Percentiles rank a stretch among this genome's conserved stretches.
phyloP scores from a whole-genome alignment of 768 basidiomycete genomes.

The Lentinula sp. region DNA sequence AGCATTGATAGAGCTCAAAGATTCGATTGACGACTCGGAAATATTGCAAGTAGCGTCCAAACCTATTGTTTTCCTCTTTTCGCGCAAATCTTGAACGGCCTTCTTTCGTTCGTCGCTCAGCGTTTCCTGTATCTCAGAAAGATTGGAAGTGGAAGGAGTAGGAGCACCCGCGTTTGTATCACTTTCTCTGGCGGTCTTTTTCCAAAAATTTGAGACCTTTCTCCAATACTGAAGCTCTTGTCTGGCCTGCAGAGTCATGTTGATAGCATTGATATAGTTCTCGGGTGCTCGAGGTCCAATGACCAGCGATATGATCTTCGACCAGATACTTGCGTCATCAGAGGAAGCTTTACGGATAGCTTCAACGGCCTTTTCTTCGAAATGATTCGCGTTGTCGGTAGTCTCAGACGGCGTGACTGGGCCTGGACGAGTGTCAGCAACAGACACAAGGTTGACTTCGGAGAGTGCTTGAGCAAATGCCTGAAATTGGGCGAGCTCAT shows the following conservation, averaged over 20 bases:
- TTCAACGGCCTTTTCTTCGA: slow-evolving; percentile 36
- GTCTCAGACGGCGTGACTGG: neutral
- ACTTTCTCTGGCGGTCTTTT: slow-evolving; percentile 29
- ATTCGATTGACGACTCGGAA: neutral
- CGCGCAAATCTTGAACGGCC: slow-evolving; percentile 32
- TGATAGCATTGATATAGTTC: slow-evolving; percentile 39
- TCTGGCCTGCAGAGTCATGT: slow-evolving; percentile 36
- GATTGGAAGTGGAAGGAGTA: slow-evolving; percentile 32
- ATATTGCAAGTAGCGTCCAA: neutral
- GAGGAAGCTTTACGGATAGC: slow-evolving; percentile 36
- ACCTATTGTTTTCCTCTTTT: slow-evolving; percentile 12
- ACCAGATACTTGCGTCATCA: slow-evolving; percentile 33
- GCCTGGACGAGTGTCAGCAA: slow-evolving; percentile 4
- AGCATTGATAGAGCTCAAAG: neutral
- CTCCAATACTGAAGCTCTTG: slow-evolving; percentile 35
- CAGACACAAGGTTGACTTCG: neutral
- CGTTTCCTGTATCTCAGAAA: slow-evolving; percentile 29
- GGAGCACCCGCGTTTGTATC: slow-evolving; percentile 18
- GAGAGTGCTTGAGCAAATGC: neutral
- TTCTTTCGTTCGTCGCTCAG: slow-evolving; percentile 27
- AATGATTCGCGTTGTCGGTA: slow-evolving; percentile 6
- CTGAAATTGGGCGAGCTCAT: slow-evolving; percentile 1
- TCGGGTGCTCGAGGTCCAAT: slow-evolving; percentile 29
- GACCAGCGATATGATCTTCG: slow-evolving; percentile 30
- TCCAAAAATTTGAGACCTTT: slow-evolving; percentile 42